Evolutionary conservation across 208 protist species (phyloP).

Genomic region (Zelonia costaricensis): DNA sequence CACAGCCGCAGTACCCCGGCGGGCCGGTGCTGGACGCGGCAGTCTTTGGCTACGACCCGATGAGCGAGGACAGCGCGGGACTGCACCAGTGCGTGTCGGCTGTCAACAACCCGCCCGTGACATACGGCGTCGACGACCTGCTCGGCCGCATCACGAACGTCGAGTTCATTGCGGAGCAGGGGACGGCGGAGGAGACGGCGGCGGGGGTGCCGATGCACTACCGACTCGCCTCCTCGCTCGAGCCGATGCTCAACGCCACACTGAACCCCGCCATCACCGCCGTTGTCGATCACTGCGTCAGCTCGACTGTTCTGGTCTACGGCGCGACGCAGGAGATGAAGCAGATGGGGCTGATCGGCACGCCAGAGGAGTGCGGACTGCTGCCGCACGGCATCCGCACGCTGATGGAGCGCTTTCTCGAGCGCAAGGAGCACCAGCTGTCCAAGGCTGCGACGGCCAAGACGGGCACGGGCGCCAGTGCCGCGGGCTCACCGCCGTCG

Average conservation of each 20-base stretch:
- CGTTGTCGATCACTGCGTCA: conserved; percentile 80
- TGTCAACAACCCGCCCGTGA: conserved; percentile 53
- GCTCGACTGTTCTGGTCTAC: conserved; percentile 76
- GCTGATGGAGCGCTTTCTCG: conserved; percentile 60
- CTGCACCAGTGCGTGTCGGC: conserved; percentile 52
- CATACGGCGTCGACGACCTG: conserved; percentile 55
- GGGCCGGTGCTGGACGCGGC: conserved; percentile 22
- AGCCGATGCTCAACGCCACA: conserved; percentile 54
- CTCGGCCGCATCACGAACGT: conserved; percentile 63
- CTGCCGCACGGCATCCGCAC: conserved; percentile 71
- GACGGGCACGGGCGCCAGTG: not conserved
- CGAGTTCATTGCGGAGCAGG: conserved; percentile 49
- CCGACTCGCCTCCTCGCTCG: conserved; percentile 45
- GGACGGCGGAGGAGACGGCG: conserved; percentile 20
- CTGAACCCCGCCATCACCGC: conserved; percentile 63
- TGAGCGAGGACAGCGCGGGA: conserved; percentile 38
- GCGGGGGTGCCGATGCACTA: conserved; percentile 39
- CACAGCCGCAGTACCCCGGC: conserved; percentile 27
- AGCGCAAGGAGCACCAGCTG: conserved; percentile 33
- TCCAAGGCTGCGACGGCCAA: conserved; percentile 7
- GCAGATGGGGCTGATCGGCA: conserved; percentile 84
- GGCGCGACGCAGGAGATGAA: conserved; percentile 91
- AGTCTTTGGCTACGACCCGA: conserved; percentile 31
- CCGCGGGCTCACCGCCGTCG: conserved; percentile 1
- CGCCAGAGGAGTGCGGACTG: conserved; percentile 75